These are phyloP conservation scores for Pachysandra terminalis DNA, from an alignment of 164 flowering plant genomes.

Conservation along the genomic window DNA sequence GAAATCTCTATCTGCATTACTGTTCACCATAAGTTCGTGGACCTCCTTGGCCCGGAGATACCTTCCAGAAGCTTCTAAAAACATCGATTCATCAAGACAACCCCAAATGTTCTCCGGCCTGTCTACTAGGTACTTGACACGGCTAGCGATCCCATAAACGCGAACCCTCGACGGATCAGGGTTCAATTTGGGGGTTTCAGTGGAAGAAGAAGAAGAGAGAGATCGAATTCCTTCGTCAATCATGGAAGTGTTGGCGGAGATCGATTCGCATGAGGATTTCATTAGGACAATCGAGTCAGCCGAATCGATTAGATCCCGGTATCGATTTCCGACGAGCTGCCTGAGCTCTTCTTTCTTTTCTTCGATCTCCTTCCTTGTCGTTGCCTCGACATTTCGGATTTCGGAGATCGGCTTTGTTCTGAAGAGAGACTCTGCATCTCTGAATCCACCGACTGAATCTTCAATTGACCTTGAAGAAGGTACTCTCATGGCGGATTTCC, in stretches of 20 bases:
- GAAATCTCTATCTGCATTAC: conserved; percentile 19
- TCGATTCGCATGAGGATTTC: conserved; percentile 53
- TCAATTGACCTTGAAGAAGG: no score
- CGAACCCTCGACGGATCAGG: conserved; percentile 28
- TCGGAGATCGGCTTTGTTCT: conserved; percentile 57
- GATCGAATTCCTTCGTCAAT: conserved; percentile 37
- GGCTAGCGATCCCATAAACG: conserved; percentile 53
- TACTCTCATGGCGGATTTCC: no score
- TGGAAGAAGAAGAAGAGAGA: conserved; percentile 30
- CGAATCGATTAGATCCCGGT: conserved; percentile 74
- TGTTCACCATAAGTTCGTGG: conserved; percentile 22
- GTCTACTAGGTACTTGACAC: conserved; percentile 74
- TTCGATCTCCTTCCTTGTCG: conserved; percentile 46
- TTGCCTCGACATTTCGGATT: conserved; percentile 50
- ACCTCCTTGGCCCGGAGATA: conserved; percentile 57
- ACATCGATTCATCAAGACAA: conserved; percentile 70
- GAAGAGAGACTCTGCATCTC: conserved; percentile 60
- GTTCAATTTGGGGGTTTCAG: conserved; percentile 17
- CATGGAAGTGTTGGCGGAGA: conserved; percentile 44
- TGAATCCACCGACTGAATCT: conserved; percentile 5
- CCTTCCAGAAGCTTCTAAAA: conserved; percentile 51
- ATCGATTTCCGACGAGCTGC: conserved; percentile 65
- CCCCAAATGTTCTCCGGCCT: conserved; percentile 86
- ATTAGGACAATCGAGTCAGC: conserved; percentile 70
- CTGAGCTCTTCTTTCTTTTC: conserved; percentile 74